Evolutionary conservation across 257 asterid species (phyloP).

Genomic region (Nicotiana undulata): DNA sequence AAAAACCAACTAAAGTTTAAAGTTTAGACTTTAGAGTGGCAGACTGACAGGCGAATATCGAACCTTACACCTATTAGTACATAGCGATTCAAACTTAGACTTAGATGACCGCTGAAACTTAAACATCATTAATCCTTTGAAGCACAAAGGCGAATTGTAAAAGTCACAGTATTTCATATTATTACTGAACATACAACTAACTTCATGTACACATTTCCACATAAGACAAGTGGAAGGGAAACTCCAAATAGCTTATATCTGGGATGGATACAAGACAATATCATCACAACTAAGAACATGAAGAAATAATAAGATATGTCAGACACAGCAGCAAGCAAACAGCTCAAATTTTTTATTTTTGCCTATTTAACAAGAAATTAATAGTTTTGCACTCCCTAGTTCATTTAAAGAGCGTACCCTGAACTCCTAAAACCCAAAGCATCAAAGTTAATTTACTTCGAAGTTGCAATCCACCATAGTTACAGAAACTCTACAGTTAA

Average conservation of each 20-base stretch:
- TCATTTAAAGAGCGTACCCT: not conserved
- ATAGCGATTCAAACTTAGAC: not conserved
- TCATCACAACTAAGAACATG: not conserved
- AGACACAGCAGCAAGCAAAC: not conserved
- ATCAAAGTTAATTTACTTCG: not conserved
- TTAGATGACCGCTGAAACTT: not conserved
- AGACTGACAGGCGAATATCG: not conserved
- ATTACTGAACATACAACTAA: not conserved
- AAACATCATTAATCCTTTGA: not conserved
- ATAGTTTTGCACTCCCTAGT: not conserved
- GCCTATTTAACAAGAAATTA: no score
- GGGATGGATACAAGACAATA: not conserved
- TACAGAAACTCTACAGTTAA: not conserved
- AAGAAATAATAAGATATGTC: not conserved
- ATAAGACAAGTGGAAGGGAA: not conserved
- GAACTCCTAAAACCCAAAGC: not conserved
- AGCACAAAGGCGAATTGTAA: not conserved
- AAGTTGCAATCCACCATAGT: not conserved
- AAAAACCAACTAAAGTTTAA: not conserved
- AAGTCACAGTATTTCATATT: not conserved
- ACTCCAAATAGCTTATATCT: no score
- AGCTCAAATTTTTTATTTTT: not conserved
- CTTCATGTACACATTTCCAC: not conserved
- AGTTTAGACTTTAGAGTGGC: not conserved
- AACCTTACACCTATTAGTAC: not conserved